Evolutionary conservation across 129 eudicot species (phyloP).

Genomic region (Tagetes erecta): DNA sequence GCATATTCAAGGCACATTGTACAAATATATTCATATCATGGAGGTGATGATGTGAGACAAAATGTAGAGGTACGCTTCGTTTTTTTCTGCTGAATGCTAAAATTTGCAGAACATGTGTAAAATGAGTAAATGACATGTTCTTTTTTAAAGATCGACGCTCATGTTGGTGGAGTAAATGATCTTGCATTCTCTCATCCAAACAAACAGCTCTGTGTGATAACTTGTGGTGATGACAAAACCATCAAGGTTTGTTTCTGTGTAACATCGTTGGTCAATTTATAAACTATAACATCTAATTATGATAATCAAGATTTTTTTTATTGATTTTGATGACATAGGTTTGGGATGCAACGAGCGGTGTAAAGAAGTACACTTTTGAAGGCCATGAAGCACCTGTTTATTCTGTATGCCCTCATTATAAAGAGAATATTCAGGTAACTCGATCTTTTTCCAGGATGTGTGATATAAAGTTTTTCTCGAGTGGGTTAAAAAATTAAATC

Average conservation of each 20-base stretch:
- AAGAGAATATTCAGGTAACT: slow-evolving; percentile 82
- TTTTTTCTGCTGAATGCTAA: neutral
- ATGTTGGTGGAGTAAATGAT: slow-evolving; percentile 92
- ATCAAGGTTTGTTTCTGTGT: slow-evolving; percentile 57
- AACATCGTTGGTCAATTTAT: neutral
- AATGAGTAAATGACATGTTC: neutral
- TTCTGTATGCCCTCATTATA: slow-evolving; percentile 50
- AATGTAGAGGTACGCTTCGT: slow-evolving; percentile 54
- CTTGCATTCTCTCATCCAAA: slow-evolving; percentile 89
- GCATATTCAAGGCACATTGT: slow-evolving; percentile 83
- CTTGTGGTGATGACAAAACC: slow-evolving; percentile 90
- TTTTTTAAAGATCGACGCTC: slow-evolving; percentile 54
- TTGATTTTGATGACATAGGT: slow-evolving; percentile 29
- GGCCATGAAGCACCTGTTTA: slow-evolving; percentile 66
- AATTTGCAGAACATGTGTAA: neutral
- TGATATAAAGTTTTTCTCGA: neutral
- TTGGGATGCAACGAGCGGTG: slow-evolving; percentile 56
- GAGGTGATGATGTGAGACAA: slow-evolving; percentile 46
- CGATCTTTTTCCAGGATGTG: neutral
- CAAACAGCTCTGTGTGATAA: slow-evolving; percentile 85
- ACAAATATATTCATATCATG: slow-evolving; percentile 48
- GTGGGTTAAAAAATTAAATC: neutral
- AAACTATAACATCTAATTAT: neutral
- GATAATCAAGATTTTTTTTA: slow-evolving; percentile 8
- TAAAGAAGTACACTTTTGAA: slow-evolving; percentile 52